Conservation (phyloP, 192 early-diverging fungal genomes). For the Coemansia sp. region DNA sequence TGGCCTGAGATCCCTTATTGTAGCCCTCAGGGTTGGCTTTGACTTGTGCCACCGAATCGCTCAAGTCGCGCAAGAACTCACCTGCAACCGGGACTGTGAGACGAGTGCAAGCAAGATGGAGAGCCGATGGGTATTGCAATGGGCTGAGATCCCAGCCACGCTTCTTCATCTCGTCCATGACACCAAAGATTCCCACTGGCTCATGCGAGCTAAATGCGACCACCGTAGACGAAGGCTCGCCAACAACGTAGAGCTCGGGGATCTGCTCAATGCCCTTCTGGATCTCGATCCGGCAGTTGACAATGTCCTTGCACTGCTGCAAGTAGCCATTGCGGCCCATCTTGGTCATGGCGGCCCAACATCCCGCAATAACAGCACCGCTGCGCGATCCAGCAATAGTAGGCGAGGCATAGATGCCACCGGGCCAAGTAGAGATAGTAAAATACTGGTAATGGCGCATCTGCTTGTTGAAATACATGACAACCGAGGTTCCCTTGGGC, state of each 20-base stretch:
- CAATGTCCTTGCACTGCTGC: slow-evolving; percentile 75
- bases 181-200: slow-evolving; percentile 78
- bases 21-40: slow-evolving; percentile 67
- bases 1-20: slow-evolving; percentile 76
- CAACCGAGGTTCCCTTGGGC: slow-evolving; percentile 93
- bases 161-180: slow-evolving; percentile 78
- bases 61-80: slow-evolving; percentile 76
- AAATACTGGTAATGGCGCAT: slow-evolving; percentile 93
- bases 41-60: slow-evolving; percentile 69
- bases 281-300: slow-evolving; percentile 70
- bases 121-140: slow-evolving; percentile 83
- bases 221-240: slow-evolving; percentile 78
- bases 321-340: slow-evolving; percentile 89
- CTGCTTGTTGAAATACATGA: slow-evolving; percentile 82
- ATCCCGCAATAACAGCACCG: slow-evolving; percentile 92
- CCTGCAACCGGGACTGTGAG: slow-evolving; percentile 71
- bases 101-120: slow-evolving; percentile 90
- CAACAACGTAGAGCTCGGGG: slow-evolving; percentile 77
- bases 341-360: slow-evolving; percentile 91
- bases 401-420: slow-evolving; percentile 95
- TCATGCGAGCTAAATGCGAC: slow-evolving; percentile 76
- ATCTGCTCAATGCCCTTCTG: slow-evolving; percentile 59
- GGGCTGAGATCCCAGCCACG: slow-evolving; percentile 87
- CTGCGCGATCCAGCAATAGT: slow-evolving; percentile 85
- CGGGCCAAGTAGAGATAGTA: slow-evolving; percentile 86